Evolutionary conservation across 192 early-diverging fungal genomes (phyloP), one percentile per base, ranked within the genome.

Genomic region (Tieghemiomyces parasiticus): DNA sequence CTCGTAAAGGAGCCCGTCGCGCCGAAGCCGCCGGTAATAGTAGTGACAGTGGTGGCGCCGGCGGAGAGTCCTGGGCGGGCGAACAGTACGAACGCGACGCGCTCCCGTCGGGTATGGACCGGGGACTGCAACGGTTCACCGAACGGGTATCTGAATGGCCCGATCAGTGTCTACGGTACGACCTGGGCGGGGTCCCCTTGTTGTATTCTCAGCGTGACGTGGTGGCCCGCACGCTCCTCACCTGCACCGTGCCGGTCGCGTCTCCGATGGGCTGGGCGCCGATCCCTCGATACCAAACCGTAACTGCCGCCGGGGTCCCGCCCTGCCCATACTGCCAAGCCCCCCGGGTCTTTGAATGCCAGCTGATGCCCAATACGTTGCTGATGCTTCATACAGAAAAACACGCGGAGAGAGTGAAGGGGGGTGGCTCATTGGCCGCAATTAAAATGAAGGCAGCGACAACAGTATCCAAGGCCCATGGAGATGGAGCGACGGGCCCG

Each of bases 331-430:
- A 66, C 26, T 96, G 93, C 63, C 67, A 70, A 8, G 78, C 71
- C 14, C 73, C 67, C 10, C 75, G 93, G 19, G 74, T 81, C 19
- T 96, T 91, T 71, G 93, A 96, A 67, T 85, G 87, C 60, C 93
- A 96, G 68, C 68, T 96, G 28, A 96, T 96, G 93, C 91, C 93
- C 0, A 83, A 84, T 56, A 63, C 88, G 29, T 67, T 96, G 45
- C 79, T 81, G 0, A 59, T 86, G 19, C 72, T 96, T 35, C 80
- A 81, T 14, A 81, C 84, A 4, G 78, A 67, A 74, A 9, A 67
- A 60, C 48, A 32, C 14, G 22, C n/a, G 25, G 16, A 31, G 28
- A 44, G 6, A 19, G n/a, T 46, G 38, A 42, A 22, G 20, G 16
- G 44, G n/a, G n/a, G 60, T 56, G 29, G 58, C 70, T n/a, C n/a